Percentiles rank a stretch among this genome's conserved stretches.
phyloP scores from a whole-genome alignment of 2,329 filamentous ascomycete genomes.

The Decorospora gaudefroyi region DNA sequence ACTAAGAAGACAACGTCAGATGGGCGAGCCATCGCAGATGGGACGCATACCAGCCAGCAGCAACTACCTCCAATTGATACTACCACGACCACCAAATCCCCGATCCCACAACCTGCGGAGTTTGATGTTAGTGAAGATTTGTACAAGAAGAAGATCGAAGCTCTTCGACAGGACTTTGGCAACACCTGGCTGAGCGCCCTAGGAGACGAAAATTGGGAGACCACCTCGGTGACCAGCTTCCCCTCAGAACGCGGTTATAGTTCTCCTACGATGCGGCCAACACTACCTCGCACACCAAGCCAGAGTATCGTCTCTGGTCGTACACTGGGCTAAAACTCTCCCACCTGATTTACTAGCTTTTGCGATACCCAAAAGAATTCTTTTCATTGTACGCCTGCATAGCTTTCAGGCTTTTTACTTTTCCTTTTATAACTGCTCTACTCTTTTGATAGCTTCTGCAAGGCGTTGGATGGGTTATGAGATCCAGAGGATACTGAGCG shows the following conservation, averaged over 20 bases:
- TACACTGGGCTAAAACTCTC: conserved; percentile 42
- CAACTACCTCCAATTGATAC: conserved; percentile 43
- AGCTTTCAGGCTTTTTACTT: conserved; percentile 5
- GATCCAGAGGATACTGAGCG: conserved; percentile 28
- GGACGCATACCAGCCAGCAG: conserved; percentile 31
- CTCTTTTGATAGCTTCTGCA: conserved; percentile 28
- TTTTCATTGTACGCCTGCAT: conserved; percentile 18
- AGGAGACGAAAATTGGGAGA: conserved; percentile 70
- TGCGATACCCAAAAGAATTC: conserved; percentile 47
- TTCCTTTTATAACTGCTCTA: conserved; percentile 12
- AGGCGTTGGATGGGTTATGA: conserved; percentile 40
- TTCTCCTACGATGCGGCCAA: conserved; percentile 41
- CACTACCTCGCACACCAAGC: conserved; percentile 42
- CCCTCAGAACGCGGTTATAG: conserved; percentile 39
- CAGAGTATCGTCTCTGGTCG: conserved; percentile 49
- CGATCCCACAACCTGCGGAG: conserved; percentile 45
- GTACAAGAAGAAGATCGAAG: conserved; percentile 87
- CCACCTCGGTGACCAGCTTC: conserved; percentile 37
- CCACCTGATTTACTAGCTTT: conserved; percentile 30
- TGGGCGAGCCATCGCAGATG: conserved; percentile 27
- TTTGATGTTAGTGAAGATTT: conserved; percentile 74
- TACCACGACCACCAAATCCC: conserved; percentile 25
- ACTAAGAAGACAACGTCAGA: conserved; percentile 32
- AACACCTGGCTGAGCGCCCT: conserved; percentile 85
- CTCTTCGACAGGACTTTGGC: conserved; percentile 81